Evolutionary conservation across 345 rosid species (phyloP).

Genomic region (Eutrema japonicum): DNA sequence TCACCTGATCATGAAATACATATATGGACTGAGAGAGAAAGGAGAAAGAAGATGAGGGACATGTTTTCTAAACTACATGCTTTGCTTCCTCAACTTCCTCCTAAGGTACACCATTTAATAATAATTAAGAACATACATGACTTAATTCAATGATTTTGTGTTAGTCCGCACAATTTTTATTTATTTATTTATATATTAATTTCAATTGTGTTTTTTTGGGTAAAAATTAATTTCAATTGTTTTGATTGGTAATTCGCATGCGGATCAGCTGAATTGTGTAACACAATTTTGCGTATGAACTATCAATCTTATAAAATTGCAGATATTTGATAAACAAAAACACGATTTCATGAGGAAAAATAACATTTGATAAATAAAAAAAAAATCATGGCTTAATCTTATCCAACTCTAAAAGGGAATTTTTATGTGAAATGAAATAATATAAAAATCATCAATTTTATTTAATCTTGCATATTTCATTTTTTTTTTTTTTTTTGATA

Average conservation of each 20-base stretch:
- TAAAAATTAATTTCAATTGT: background rate
- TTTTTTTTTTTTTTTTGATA: background rate
- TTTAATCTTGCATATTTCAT: background rate
- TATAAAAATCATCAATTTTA: background rate
- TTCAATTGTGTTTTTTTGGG: background rate
- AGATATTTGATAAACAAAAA: background rate
- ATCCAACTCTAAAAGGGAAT: background rate
- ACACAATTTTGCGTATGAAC: background rate
- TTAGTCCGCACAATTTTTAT: background rate
- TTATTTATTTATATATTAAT: background rate
- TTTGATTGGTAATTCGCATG: background rate
- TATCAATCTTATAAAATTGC: background rate
- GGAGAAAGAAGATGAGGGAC: constrained; percentile 82
- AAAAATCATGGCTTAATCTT: background rate
- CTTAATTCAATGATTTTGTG: background rate
- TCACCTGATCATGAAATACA: constrained; percentile 63
- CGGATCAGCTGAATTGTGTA: background rate
- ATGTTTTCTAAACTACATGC: constrained; percentile 72
- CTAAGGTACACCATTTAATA: constrained; percentile 54
- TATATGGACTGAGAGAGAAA: constrained; percentile 77
- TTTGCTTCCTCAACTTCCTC: constrained; percentile 80
- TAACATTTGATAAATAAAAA: background rate
- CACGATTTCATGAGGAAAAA: background rate
- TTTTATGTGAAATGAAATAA: background rate
- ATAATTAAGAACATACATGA: background rate